These are phyloP conservation scores for Clarkia xantiana DNA, from an alignment of 345 rosid species.

Conservation along the genomic window DNA sequence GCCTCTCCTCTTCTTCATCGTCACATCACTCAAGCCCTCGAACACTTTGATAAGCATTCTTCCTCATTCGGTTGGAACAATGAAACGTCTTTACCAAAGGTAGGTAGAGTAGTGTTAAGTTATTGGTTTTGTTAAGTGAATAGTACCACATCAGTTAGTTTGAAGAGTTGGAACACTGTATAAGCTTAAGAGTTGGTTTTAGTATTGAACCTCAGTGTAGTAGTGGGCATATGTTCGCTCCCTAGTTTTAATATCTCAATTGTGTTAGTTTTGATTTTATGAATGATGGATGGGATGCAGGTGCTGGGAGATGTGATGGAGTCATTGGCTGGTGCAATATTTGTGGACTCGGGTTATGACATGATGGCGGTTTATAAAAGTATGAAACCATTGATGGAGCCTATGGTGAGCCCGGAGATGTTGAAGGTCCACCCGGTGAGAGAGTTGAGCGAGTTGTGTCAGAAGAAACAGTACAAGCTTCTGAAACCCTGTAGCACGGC, in stretches of 20 bases:
- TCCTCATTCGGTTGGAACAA: conserved; percentile 59
- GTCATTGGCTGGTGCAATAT: conserved; percentile 78
- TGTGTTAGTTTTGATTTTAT: too few species aligned
- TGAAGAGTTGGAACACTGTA: too few species aligned
- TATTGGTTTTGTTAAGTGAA: too few species aligned
- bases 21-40: conserved; percentile 23
- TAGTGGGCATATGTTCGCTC: neutral
- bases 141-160: too few species aligned
- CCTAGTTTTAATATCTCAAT: neutral
- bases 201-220: too few species aligned
- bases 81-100: conserved; percentile 72
- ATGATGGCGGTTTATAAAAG: conserved; percentile 44
- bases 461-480: conserved; percentile 20
- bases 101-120: conserved; percentile 7
- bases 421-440: conserved; percentile 46
- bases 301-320: conserved; percentile 84
- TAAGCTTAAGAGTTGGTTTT: too few species aligned
- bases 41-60: conserved; percentile 17
- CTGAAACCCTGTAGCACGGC: conserved; percentile 8
- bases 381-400: conserved; percentile 62
- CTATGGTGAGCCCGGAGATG: conserved; percentile 54
- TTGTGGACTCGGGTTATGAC: conserved; percentile 61
- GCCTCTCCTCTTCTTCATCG: conserved; percentile 51
- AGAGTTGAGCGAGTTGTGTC: conserved; percentile 47
- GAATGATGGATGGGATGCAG: conserved; percentile 26